Evolutionary conservation across 2,329 filamentous ascomycete genomes (phyloP), one percentile per base, ranked within the genome.

Genomic region (Coniochaeta prunicola): DNA sequence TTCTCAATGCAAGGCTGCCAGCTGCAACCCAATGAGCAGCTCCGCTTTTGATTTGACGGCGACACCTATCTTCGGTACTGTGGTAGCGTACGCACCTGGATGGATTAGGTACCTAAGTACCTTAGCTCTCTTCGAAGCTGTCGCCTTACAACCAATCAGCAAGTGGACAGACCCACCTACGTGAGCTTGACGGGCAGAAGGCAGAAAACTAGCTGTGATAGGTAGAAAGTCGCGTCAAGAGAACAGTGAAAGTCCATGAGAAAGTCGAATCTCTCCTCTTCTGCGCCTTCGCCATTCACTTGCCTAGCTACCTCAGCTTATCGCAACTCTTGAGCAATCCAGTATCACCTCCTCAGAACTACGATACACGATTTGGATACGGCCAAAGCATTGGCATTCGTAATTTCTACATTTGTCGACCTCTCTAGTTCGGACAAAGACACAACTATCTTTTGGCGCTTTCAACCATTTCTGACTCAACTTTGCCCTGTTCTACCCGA

Each of bases 101-200:
- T n/a, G n/a, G n/a, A n/a, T n/a, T n/a, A 5, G 12, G 33, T 36
- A 36, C 33, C 33, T 36, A 38, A 54, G 19, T 63, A 64, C 63
- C 64, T 65, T 67, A 67, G 66, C 65, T 68, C 61, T 60, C 17
- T 38, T 53, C 10, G 10, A n/a, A n/a, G 8, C 4, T 15, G 4
- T 50, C 45, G 24, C n/a, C n/a, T n/a, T n/a, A 50, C 24, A 38
- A 38, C 36, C 24, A 50, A 50, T 50, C 45, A 50, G 6, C 6
- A 13, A 50, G 17, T 17, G 21, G 24, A 26, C 9, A 3, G 45
- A 50, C 24, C 45, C 45, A 50, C 21, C 24, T 28, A 21, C 28
- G 36, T n/a, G 36, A 30, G 21, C 26, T 30, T 50, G 42, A 21
- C 19, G 12, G 19, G 17, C 21, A 17, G 45, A 3, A 50, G 45